These are phyloP conservation scores for Trichoderma cornu-damae DNA, from an alignment of 2,329 filamentous ascomycete genomes.

Conservation along the genomic window DNA sequence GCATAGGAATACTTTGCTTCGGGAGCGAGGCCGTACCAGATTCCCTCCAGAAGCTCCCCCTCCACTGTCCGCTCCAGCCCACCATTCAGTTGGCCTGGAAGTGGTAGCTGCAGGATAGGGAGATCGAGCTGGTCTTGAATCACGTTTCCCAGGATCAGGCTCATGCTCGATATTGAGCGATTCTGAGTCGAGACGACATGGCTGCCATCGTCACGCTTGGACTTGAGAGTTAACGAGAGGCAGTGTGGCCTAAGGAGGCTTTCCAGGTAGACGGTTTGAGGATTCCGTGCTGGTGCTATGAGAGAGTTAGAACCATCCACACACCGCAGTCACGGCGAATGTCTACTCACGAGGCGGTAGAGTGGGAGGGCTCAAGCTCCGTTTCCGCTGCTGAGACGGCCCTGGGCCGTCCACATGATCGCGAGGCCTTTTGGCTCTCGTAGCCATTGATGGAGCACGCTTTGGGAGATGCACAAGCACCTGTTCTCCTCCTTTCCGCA, in stretches of 20 bases:
- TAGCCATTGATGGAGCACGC: neutral
- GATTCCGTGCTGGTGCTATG: slow-evolving; percentile 14
- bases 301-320: neutral
- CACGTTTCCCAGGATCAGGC: slow-evolving; percentile 20
- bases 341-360: neutral
- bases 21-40: slow-evolving; percentile 26
- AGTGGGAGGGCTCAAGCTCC: neutral
- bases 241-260: slow-evolving; percentile 18
- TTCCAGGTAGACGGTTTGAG: slow-evolving; percentile 18
- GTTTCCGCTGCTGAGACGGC: neutral
- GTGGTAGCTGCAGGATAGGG: slow-evolving; percentile 21
- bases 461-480: neutral
- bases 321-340: neutral
- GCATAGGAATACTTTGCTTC: slow-evolving; percentile 25
- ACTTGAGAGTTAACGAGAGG: slow-evolving; percentile 19
- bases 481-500: neutral
- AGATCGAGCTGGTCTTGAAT: slow-evolving; percentile 13
- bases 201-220: neutral
- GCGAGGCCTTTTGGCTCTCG: slow-evolving; percentile 4
- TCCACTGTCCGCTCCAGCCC: slow-evolving; percentile 15
- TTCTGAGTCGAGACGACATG: neutral
- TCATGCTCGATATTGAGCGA: slow-evolving; percentile 16
- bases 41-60: slow-evolving; percentile 29
- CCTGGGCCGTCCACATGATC: neutral
- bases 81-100: neutral